phyloP scores from a whole-genome alignment of 108 stramenopile species.

The Skeletonema costatum region DNA sequence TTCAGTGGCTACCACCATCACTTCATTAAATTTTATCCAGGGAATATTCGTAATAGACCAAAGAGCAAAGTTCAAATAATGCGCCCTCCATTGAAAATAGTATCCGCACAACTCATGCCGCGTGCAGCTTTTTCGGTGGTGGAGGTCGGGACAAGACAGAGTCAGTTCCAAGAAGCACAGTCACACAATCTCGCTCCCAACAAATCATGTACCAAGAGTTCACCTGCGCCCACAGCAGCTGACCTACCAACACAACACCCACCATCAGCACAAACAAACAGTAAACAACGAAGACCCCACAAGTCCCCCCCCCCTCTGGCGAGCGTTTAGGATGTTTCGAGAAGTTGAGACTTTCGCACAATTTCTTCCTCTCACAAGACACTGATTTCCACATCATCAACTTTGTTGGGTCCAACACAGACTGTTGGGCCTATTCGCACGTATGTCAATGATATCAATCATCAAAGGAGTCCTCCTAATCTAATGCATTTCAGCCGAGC shows the following conservation, averaged over 20 bases:
- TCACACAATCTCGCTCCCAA: no score
- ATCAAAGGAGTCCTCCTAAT: not conserved
- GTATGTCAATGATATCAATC: not conserved
- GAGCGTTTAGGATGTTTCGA: not conserved
- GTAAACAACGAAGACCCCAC: not conserved
- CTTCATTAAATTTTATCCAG: no score
- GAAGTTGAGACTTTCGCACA: not conserved
- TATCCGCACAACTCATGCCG: slow-evolving; percentile 23
- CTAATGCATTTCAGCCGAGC: not conserved
- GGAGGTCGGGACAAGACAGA: slow-evolving; percentile 28
- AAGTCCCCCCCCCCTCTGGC: no score
- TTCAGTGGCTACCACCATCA: no score
- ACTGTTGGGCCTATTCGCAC: not conserved
- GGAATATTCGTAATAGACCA: no score
- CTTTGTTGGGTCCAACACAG: not conserved
- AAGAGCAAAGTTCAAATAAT: not conserved
- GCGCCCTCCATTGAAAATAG: not conserved
- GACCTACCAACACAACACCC: no score
- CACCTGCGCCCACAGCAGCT: slow-evolving; percentile 10
- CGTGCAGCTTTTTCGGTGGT: slow-evolving; percentile 40
- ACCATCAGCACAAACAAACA: not conserved
- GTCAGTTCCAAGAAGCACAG: slow-evolving; percentile 16
- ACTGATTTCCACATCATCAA: not conserved
- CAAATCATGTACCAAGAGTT: slow-evolving; percentile 1
- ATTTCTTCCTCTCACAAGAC: not conserved